Conservation (phyloP, 768 basidiomycete genomes). For the Dentipellis sp. region DNA sequence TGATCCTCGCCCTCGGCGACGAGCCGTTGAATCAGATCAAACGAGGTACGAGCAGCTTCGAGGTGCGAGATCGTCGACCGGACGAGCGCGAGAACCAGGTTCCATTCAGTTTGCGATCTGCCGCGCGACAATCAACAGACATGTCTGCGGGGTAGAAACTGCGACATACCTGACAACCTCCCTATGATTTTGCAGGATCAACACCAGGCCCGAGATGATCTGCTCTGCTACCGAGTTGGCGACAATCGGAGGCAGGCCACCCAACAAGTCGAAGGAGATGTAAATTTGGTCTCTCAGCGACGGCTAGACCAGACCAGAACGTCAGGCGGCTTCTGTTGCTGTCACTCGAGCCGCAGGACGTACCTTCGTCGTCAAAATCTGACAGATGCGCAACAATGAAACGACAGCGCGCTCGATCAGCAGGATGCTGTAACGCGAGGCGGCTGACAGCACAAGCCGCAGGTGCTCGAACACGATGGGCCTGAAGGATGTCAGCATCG, state of each 20-base stretch:
- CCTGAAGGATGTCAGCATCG: conserved; percentile 35
- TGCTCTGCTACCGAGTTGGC: conserved; percentile 86
- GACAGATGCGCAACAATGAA: conserved; percentile 74
- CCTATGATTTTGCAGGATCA: conserved; percentile 70
- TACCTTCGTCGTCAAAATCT: conserved; percentile 75
- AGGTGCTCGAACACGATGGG: conserved; percentile 93
- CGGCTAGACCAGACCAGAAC: conserved; percentile 34
- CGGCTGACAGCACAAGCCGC: conserved; percentile 65
- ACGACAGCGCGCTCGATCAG: conserved; percentile 93
- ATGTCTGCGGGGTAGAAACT: neutral
- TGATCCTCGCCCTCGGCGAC: conserved; percentile 51
- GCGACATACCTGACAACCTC: conserved; percentile 52
- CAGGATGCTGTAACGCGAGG: conserved; percentile 78
- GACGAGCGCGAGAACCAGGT: conserved; percentile 80
- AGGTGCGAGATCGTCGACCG: conserved; percentile 79
- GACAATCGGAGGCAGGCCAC: conserved; percentile 67
- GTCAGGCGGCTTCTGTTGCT: neutral
- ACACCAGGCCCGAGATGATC: conserved; percentile 71
- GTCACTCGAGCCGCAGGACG: conserved; percentile 13
- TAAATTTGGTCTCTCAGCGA: conserved; percentile 89
- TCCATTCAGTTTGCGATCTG: conserved; percentile 95
- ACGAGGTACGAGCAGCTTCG: conserved; percentile 79
- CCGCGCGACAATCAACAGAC: neutral
- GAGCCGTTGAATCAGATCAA: conserved; percentile 67
- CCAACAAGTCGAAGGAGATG: conserved; percentile 84